Evolutionary conservation across 768 basidiomycete genomes (phyloP).

Genomic region (Multifurca ochricompacta): DNA sequence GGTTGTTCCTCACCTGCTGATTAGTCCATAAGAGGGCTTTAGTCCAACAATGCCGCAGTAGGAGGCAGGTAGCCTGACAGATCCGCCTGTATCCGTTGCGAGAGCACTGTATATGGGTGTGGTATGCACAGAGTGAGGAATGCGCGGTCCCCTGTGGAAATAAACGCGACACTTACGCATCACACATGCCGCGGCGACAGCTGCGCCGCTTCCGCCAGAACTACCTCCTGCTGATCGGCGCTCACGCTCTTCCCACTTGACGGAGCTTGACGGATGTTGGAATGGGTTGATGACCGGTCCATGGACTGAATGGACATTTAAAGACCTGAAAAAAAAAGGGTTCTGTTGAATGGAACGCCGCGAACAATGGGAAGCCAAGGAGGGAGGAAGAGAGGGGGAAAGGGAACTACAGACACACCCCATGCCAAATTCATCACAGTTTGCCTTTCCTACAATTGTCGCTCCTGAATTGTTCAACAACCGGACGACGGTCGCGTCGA

Average conservation of each 20-base stretch:
- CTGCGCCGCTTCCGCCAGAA: slow-evolving; percentile 92
- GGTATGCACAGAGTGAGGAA: not conserved
- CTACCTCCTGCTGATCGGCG: slow-evolving; percentile 80
- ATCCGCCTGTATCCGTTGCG: slow-evolving; percentile 94
- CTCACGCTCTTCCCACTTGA: slow-evolving; percentile 29
- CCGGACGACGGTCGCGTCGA: slow-evolving; percentile 78
- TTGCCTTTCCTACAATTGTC: slow-evolving; percentile 77
- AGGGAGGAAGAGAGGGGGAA: too few relatives aligned
- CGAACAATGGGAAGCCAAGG: not conserved
- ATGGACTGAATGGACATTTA: slow-evolving; percentile 65
- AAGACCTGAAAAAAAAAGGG: slow-evolving; percentile 48
- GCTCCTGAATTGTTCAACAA: slow-evolving; percentile 58
- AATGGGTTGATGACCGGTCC: slow-evolving; percentile 79
- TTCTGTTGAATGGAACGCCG: not conserved
- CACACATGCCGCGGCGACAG: slow-evolving; percentile 78
- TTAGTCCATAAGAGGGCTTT: slow-evolving; percentile 90
- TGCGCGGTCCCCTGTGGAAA: not conserved
- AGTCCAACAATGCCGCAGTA: slow-evolving; percentile 90
- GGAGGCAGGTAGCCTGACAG: slow-evolving; percentile 84
- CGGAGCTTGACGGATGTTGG: slow-evolving; percentile 23
- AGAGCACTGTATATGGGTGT: slow-evolving; percentile 59
- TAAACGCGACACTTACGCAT: slow-evolving; percentile 51
- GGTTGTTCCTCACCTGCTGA: slow-evolving; percentile 58
- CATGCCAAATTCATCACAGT: slow-evolving; percentile 99
- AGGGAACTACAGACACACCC: slow-evolving; percentile 47